These are phyloP conservation scores for Gossypium davidsonii DNA, from an alignment of 441 rosid genomes.

Conservation along the genomic window DNA sequence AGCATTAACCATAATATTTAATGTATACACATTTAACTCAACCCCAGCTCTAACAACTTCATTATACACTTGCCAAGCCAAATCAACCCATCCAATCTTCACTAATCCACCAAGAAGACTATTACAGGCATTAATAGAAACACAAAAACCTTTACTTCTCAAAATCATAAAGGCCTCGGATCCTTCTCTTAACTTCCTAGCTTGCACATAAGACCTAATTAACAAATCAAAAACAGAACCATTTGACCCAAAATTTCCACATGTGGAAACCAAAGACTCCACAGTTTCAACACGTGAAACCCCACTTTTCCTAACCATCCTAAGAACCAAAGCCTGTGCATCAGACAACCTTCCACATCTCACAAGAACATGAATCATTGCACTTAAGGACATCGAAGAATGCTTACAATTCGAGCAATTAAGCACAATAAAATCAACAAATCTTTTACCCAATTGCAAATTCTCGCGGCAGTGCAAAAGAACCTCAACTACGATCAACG, in stretches of 20 bases:
- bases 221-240: conserved; percentile 61
- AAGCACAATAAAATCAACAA: conserved; percentile 32
- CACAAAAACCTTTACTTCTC: conserved; percentile 37
- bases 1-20: conserved; percentile 83
- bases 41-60: conserved; percentile 43
- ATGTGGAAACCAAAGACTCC: conserved; percentile 40
- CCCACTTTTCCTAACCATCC: conserved; percentile 75
- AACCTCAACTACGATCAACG: conserved; percentile 48
- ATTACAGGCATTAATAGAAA: conserved; percentile 68
- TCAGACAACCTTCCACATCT: conserved; percentile 55
- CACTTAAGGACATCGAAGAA: conserved; percentile 51
- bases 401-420: conserved; percentile 44
- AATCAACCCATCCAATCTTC: conserved; percentile 25
- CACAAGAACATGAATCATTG: conserved; percentile 59
- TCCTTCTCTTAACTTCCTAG: conserved; percentile 73
- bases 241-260: conserved; percentile 27
- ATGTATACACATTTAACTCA: conserved; percentile 23
- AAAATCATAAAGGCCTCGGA: conserved; percentile 47
- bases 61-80: conserved; percentile 63
- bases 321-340: conserved; percentile 65
- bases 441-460: conserved; percentile 40
- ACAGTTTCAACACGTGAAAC: conserved; percentile 47
- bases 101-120: conserved; percentile 79
- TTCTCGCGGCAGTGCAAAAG: conserved; percentile 43
- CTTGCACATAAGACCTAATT: conserved; percentile 66